Percentiles rank a stretch among this genome's conserved stretches.
phyloP scores from a whole-genome alignment of 805 yeast genomes.

The Candida chauliodis region DNA sequence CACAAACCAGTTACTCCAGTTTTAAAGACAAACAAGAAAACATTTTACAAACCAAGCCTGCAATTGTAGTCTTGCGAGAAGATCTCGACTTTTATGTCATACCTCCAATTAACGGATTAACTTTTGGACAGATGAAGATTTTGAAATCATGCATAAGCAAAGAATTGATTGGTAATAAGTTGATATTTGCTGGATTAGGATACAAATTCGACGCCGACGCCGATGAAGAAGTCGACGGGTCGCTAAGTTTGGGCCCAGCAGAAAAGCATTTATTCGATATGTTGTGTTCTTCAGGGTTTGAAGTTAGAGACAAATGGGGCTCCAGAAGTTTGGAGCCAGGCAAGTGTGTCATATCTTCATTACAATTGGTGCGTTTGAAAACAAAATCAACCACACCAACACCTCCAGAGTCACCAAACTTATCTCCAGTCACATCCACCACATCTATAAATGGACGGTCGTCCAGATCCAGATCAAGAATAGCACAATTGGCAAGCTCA shows the following conservation, averaged over 20 bases:
- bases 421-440: slow-evolving; percentile 43
- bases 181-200: slow-evolving; percentile 80
- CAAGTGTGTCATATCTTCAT: slow-evolving; percentile 80
- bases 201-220: slow-evolving; percentile 28
- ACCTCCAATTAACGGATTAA: slow-evolving; percentile 62
- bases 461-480: slow-evolving; percentile 46
- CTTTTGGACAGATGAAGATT: slow-evolving; percentile 56
- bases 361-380: slow-evolving; percentile 65
- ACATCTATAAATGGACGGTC: slow-evolving; percentile 16
- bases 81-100: slow-evolving; percentile 92
- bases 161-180: slow-evolving; percentile 49
- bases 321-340: slow-evolving; percentile 83
- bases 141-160: slow-evolving; percentile 75
- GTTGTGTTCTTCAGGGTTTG: slow-evolving; percentile 88
- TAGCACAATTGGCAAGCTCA: slow-evolving; percentile 56
- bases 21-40: slow-evolving; percentile 25
- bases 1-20: slow-evolving; percentile 23
- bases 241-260: slow-evolving; percentile 70
- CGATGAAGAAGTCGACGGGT: slow-evolving; percentile 15
- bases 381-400: slow-evolving; percentile 14
- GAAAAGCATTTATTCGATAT: slow-evolving; percentile 93
- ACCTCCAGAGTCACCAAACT: slow-evolving; percentile 40
- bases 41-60: slow-evolving; percentile 75
- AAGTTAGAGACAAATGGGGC: slow-evolving; percentile 73
- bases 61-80: slow-evolving; percentile 87